phyloP scores from a whole-genome alignment of 805 yeast genomes.

The Hanseniaspora thailandica region DNA sequence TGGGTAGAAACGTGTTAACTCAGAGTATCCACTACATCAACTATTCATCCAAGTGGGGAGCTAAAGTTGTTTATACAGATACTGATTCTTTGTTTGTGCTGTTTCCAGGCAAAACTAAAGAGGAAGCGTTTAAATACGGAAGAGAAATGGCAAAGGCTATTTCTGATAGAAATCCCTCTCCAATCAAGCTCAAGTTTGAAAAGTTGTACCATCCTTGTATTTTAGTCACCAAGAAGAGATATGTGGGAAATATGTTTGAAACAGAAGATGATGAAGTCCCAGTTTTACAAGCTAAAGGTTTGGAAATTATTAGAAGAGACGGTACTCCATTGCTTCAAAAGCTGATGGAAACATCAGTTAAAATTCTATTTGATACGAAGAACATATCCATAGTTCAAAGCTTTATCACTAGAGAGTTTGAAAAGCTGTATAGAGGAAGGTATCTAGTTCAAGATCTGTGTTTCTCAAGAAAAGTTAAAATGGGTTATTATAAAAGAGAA shows the following conservation, averaged over 20 bases:
- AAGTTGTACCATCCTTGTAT: constrained; percentile 85
- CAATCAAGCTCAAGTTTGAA: constrained; percentile 75
- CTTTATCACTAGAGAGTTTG: constrained; percentile 56
- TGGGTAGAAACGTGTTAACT: constrained; percentile 76
- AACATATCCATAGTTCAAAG: constrained; percentile 60
- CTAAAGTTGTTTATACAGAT: constrained; percentile 91
- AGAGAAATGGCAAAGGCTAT: constrained; percentile 52
- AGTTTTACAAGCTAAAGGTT: constrained; percentile 88
- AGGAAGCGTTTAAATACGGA: constrained; percentile 71
- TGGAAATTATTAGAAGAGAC: constrained; percentile 87
- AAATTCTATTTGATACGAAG: constrained; percentile 56
- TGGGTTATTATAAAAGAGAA: constrained; percentile 71
- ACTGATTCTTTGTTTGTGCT: constrained; percentile 89
- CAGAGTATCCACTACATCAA: constrained; percentile 63
- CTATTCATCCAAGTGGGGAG: constrained; percentile 51
- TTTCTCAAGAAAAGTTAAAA: constrained; percentile 78
- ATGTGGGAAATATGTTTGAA: constrained; percentile 79
- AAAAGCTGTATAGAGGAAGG: constrained; percentile 48
- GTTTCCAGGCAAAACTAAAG: constrained; percentile 67
- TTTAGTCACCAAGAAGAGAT: constrained; percentile 73
- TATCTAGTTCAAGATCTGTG: constrained; percentile 73
- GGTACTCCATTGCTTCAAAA: constrained; percentile 88
- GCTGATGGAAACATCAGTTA: constrained; percentile 58
- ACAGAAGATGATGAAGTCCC: constrained; percentile 43
- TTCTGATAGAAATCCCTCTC: constrained; percentile 61